Evolutionary conservation across 306 rosid genomes (phyloP), one percentile per base, ranked within the genome.

Genomic region (Delonix regia): DNA sequence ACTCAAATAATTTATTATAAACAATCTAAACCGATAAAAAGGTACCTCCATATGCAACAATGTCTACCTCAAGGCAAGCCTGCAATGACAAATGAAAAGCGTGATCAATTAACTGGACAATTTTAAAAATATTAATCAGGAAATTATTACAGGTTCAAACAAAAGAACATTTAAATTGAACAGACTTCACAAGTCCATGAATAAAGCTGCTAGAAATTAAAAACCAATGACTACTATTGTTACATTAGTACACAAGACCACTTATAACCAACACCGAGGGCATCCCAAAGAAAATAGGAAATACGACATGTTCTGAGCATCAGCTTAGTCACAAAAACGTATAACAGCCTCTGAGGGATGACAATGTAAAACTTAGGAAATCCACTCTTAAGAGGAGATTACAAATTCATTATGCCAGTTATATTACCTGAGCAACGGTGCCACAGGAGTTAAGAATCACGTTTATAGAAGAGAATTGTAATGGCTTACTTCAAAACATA

Each of bases 21-120:
- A 80, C 47, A 67, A 61, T 60, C 33, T 25, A 8, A 45, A 51
- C 61, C 48, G 10, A 30, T 69, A 63, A 78, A 56, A 15, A 25
- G 16, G 44, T 75, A 95, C 99, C 99, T 89, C 97, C 99, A 84
- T 95, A 92, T 52, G 96, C 98, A 83, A 95, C 94, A 71, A 91
- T 83, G 70, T 92, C 97, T 19, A 95, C 98, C 80, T 92, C 89
- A 30, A 95, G 71, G 69, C 80, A 81, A 63, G 91, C 91, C 99
- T 95, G 91, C 30, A 86, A 86, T 24, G 70, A 47, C 85, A 77
- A 75, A 22, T 19, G 34, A 71, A 71, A 76, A 71, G 16, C 44
- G 25, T 47, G 36, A 42, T 73, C 79, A 53, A 42, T 13, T 22
- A 66, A 78, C 27, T 10, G 38, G 14, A 15, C 24, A 68, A 30